These are phyloP conservation scores for Colletotrichum simmondsii DNA, from an alignment of 2,329 filamentous ascomycete species.

Conservation along the genomic window DNA sequence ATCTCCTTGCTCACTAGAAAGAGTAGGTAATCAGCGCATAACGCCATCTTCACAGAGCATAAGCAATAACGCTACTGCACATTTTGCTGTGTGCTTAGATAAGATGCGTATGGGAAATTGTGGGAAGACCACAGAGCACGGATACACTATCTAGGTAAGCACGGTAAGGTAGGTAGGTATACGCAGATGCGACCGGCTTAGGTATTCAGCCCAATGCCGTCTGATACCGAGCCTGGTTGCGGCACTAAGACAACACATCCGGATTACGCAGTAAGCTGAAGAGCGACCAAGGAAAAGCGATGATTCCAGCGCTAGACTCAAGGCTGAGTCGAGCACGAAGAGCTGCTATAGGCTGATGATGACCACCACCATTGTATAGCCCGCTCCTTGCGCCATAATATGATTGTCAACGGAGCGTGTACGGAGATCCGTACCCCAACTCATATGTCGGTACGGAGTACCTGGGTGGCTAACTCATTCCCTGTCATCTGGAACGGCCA, in stretches of 20 bases:
- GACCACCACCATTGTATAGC: constrained; percentile 17
- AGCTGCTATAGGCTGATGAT: constrained; percentile 18
- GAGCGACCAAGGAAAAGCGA: constrained; percentile 8
- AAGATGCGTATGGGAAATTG: background rate
- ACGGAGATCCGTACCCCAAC: too few relatives aligned
- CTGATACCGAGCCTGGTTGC: constrained; percentile 12
- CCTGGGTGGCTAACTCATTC: too few relatives aligned
- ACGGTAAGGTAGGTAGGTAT: too few relatives aligned
- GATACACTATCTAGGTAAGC: too few relatives aligned
- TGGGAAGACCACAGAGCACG: too few relatives aligned
- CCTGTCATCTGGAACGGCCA: background rate
- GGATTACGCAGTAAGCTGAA: constrained; percentile 7
- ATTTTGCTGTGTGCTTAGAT: background rate
- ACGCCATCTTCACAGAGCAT: background rate
- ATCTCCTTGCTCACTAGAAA: constrained; percentile 8
- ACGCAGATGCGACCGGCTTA: background rate
- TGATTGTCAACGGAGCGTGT: background rate
- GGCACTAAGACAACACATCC: background rate
- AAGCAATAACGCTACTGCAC: background rate
- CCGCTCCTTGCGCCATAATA: constrained; percentile 11
- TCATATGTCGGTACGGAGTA: too few relatives aligned
- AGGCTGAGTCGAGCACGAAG: constrained; percentile 12
- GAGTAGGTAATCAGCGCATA: background rate
- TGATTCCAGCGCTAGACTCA: constrained; percentile 6
- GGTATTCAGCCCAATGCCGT: background rate